These are phyloP conservation scores for Linnemannia elongata DNA, from an alignment of 192 early-diverging fungal species.

Conservation along the genomic window DNA sequence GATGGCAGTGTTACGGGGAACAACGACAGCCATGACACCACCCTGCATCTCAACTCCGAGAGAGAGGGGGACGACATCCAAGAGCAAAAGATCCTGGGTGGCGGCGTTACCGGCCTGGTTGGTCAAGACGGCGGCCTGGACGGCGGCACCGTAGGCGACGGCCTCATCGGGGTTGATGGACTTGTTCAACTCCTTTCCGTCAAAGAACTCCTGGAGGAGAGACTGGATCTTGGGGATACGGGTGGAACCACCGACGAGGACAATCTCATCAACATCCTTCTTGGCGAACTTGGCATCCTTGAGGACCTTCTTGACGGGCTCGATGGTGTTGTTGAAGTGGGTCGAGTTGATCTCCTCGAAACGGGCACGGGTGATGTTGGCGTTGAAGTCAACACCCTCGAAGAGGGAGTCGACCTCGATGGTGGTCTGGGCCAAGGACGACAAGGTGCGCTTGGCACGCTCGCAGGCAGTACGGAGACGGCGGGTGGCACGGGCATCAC, in stretches of 20 bases:
- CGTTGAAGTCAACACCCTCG: slow-evolving; percentile 88
- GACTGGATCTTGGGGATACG: slow-evolving; percentile 94
- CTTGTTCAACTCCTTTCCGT: slow-evolving; percentile 86
- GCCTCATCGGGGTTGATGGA: slow-evolving; percentile 98
- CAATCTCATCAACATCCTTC: slow-evolving; percentile 82
- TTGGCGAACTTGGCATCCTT: slow-evolving; percentile 87
- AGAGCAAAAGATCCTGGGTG: slow-evolving; percentile 77
- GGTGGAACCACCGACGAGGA: slow-evolving; percentile 91
- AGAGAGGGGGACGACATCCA: slow-evolving; percentile 86
- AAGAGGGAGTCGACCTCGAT: slow-evolving; percentile 92
- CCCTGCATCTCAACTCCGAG: slow-evolving; percentile 89
- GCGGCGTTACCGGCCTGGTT: slow-evolving; percentile 69
- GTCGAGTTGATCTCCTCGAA: slow-evolving; percentile 95
- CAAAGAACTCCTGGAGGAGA: slow-evolving; percentile 82
- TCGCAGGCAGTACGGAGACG: slow-evolving; percentile 93
- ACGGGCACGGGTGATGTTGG: slow-evolving; percentile 93
- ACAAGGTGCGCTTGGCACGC: slow-evolving; percentile 95
- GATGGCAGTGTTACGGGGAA: slow-evolving; percentile 86
- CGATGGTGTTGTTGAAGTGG: slow-evolving; percentile 91
- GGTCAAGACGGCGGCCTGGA: slow-evolving; percentile 87
- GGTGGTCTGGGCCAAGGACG: slow-evolving; percentile 86
- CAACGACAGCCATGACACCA: slow-evolving; percentile 84
- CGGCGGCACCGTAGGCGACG: slow-evolving; percentile 93
- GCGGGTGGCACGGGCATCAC: slow-evolving; percentile 89
- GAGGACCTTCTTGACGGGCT: slow-evolving; percentile 92